Base-by-base conservation (phyloP, 2,329 filamentous ascomycete genomes). In the Exophiala xenobiotica region DNA sequence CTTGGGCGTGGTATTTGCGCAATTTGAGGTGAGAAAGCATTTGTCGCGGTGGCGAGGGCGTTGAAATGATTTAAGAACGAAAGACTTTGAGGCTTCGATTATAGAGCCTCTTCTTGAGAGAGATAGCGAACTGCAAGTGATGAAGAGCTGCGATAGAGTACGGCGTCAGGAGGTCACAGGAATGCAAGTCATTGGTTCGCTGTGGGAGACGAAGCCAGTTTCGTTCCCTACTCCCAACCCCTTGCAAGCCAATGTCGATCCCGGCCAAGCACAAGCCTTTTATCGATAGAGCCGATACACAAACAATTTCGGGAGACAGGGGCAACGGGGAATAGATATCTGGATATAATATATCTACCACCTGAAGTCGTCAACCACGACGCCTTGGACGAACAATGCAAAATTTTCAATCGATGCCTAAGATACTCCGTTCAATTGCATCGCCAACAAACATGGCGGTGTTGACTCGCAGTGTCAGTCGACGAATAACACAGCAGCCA, bases 141-240 rank as follows among this genome's bases (percentile, higher is more conserved):
- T 38, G 26, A 31, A 41, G 46, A 42, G 29, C 24, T 43, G 40
- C 33, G 24, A 27, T 31, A 24, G 26, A 49, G 8, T 42, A 45
- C 51, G 46, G 51, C 31, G 52, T 53, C 51, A 54, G 56, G 56
- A 58, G 56, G 56, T 58, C 56, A 56, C 53, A 56, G 37, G 20
- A 40, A 11, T 9, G 20, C 18, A n/a, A 40, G 11, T 40, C n/a
- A n/a, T n/a, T 40, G 37, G 18, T 40, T 40, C 12, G 37, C 16
- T 22, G 37, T 18, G 20, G 37, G 37, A 20, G 19, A 20, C 18
- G 37, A 23, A 20, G 16, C 37, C 37, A 40, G 37, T n/a, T 23
- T 12, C 29, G 29, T 16, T 33, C 29, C 29, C 29, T 33, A 16
- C 29, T 16, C 29, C 29, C 14, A 33, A 16, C 29, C 29, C 29